Percentiles rank a stretch among this genome's conserved stretches.
Evolutionary conservation across 1,284 basidiomycete species (phyloP).

Genomic region (Boletus semigastroideus): DNA sequence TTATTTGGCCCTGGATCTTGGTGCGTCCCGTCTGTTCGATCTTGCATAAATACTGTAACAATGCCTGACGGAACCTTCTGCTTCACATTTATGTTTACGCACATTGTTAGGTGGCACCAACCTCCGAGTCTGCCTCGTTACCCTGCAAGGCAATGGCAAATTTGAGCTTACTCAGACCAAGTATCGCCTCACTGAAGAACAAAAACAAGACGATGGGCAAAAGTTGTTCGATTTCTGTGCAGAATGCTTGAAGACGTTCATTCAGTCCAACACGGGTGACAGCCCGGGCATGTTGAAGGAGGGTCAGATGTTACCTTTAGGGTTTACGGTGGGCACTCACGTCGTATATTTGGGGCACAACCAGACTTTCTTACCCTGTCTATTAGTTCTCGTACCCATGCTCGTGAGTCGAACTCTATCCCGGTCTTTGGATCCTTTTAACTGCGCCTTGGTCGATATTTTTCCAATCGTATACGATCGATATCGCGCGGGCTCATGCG

Average conservation of each 20-base stretch:
- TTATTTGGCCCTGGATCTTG: conserved; percentile 92
- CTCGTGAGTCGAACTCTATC: conserved; percentile 53
- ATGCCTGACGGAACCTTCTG: background rate
- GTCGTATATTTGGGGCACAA: background rate
- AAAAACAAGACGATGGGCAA: conserved; percentile 97
- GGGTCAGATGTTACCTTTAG: conserved; percentile 79
- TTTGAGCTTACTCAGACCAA: conserved; percentile 99
- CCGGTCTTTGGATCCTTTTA: background rate
- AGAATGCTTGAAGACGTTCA: conserved; percentile 88
- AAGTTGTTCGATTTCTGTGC: conserved; percentile 97
- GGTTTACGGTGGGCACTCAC: conserved; percentile 77
- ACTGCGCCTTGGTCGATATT: background rate
- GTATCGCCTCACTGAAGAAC: conserved; percentile 95
- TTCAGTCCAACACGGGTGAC: conserved; percentile 70
- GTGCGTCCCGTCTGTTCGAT: conserved; percentile 39
- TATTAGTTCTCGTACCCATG: conserved; percentile 92
- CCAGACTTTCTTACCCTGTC: background rate
- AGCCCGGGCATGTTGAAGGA: conserved; percentile 60
- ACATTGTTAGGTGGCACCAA: conserved; percentile 79
- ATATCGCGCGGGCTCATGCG: background rate
- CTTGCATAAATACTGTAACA: background rate
- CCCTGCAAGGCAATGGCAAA: conserved; percentile 87
- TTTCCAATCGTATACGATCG: background rate
- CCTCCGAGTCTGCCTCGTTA: conserved; percentile 95
- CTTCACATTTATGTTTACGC: background rate